A percentile compares a stretch with the other conserved stretches of the same genome.
phyloP scores from a whole-genome alignment of 257 asterid species.

The Solanum lignicaule region DNA sequence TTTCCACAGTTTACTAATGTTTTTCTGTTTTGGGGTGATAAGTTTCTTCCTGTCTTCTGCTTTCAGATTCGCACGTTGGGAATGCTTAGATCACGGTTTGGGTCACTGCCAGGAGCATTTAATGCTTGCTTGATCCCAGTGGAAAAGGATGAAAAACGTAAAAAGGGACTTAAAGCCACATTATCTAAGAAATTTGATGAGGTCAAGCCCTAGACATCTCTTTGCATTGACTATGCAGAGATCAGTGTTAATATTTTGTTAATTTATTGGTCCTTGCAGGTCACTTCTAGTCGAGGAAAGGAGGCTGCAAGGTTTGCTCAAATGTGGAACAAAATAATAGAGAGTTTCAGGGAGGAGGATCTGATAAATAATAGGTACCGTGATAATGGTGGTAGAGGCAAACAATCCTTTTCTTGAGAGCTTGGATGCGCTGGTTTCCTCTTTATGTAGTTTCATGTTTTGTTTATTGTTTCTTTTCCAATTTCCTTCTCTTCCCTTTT shows the following conservation, averaged over 20 bases:
- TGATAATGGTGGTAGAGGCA: background rate
- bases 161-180: constrained; percentile 63
- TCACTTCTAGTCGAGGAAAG: constrained; percentile 58
- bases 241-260: background rate
- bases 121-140: constrained; percentile 68
- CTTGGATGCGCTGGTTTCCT: background rate
- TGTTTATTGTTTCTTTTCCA: background rate
- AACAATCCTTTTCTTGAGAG: background rate
- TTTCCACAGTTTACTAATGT: background rate
- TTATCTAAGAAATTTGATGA: constrained; percentile 68
- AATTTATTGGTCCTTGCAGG: constrained; percentile 36
- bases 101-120: constrained; percentile 84
- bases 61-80: constrained; percentile 82
- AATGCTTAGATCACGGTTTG: constrained; percentile 95
- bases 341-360: constrained; percentile 97
- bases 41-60: constrained; percentile 5
- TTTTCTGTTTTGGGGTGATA: background rate
- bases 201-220: constrained; percentile 27
- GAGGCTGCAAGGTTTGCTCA: constrained; percentile 92
- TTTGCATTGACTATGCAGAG: background rate
- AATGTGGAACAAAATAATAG: constrained; percentile 95
- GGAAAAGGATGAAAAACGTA: constrained; percentile 56
- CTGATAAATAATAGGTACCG: constrained; percentile 62
- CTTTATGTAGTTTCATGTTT: background rate
- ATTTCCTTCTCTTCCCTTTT: background rate